Percentiles rank a stretch among this genome's conserved stretches.
phyloP scores from a whole-genome alignment of 1,284 basidiomycete species.

The Tremellales sp. region DNA sequence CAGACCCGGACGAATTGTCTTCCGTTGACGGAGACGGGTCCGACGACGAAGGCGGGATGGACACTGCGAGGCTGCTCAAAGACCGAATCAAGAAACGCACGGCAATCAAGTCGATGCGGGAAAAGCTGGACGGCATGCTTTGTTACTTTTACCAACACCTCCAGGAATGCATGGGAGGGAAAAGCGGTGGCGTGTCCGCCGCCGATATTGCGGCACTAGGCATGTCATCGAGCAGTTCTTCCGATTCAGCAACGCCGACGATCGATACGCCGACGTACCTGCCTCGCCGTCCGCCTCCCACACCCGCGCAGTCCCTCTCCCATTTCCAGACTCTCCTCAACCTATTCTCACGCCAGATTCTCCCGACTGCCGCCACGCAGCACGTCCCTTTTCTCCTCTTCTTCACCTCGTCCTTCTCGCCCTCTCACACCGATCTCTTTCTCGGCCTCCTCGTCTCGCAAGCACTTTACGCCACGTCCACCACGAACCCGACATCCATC shows the following conservation, averaged over 20 bases:
- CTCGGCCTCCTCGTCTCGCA: conserved; percentile 87
- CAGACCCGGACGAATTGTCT: conserved; percentile 48
- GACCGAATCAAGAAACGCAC: conserved; percentile 59
- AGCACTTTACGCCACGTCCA: conserved; percentile 75
- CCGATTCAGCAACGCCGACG: conserved; percentile 33
- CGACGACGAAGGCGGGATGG: conserved; percentile 54
- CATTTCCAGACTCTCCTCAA: conserved; percentile 85
- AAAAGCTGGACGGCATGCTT: conserved; percentile 86
- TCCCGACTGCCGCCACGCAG: conserved; percentile 92
- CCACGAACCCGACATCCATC: conserved; percentile 37
- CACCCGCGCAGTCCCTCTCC: conserved; percentile 42
- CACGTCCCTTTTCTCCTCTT: conserved; percentile 97
- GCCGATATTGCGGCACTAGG: conserved; percentile 35
- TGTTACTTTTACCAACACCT: conserved; percentile 75
- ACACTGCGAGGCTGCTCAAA: conserved; percentile 49
- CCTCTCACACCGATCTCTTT: conserved; percentile 87
- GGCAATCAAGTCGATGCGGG: conserved; percentile 73
- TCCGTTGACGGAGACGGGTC: conserved; percentile 53
- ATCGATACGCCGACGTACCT: conserved; percentile 20
- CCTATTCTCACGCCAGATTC: conserved; percentile 88
- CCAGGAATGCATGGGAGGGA: conserved; percentile 45
- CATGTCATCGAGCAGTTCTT: conserved; percentile 18
- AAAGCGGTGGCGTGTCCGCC: conserved; percentile 18
- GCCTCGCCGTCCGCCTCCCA: conserved; percentile 12
- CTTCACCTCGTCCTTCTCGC: conserved; percentile 86